Evolutionary conservation across 2,329 filamentous ascomycete genomes (phyloP).

Genomic region (Cordyceps tenuipes): DNA sequence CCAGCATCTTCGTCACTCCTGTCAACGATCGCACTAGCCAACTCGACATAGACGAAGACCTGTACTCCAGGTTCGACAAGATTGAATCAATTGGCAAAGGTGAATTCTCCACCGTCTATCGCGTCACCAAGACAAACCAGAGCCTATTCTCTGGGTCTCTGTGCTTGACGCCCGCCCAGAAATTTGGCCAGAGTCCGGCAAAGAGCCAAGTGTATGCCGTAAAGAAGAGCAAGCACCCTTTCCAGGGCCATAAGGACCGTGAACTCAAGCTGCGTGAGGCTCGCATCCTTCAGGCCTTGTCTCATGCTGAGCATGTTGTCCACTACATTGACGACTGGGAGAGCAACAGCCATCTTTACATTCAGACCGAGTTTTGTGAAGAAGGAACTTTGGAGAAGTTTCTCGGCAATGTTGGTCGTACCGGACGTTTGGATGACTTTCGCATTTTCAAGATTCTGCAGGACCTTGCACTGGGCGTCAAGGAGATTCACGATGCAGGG

Average conservation of each 20-base stretch:
- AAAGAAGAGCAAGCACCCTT: constrained; percentile 82
- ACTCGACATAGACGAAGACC: constrained; percentile 61
- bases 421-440: constrained; percentile 88
- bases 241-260: constrained; percentile 71
- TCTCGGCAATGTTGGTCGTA: constrained; percentile 70
- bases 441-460: constrained; percentile 97
- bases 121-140: constrained; percentile 47
- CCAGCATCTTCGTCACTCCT: constrained; percentile 54
- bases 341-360: constrained; percentile 76
- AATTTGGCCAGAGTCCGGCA: constrained; percentile 42
- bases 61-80: constrained; percentile 70
- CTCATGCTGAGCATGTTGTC: constrained; percentile 75
- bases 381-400: constrained; percentile 87
- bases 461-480: constrained; percentile 73
- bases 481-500: constrained; percentile 80
- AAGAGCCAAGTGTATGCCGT: constrained; percentile 71
- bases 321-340: constrained; percentile 86
- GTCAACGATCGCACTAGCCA: constrained; percentile 61
- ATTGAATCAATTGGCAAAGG: constrained; percentile 76
- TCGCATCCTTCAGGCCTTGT: constrained; percentile 65
- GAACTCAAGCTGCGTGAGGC: constrained; percentile 79
- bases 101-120: constrained; percentile 90
- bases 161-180: constrained; percentile 37
- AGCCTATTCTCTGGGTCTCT: constrained; percentile 27
- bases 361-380: constrained; percentile 95